Base-by-base conservation (phyloP, 176 grass and related monocot species). In the Alloteropsis semialata region DNA sequence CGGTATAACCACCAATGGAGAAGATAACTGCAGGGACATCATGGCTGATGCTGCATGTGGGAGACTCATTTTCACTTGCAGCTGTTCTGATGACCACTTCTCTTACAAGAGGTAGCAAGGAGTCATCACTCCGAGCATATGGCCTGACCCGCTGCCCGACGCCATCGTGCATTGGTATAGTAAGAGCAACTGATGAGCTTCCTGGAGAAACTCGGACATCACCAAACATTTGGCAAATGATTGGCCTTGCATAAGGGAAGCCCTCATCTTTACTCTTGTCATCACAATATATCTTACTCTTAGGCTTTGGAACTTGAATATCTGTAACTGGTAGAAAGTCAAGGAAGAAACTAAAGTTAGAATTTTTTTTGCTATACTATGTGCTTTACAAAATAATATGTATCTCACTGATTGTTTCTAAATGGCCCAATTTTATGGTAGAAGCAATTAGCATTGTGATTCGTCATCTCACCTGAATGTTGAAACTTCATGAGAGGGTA, bases 171-270 rank as follows among this genome's bases (percentile, higher is more conserved):
- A 33, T 37, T 22, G 81, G 74, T 3, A 36, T 82, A 5, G 58
- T 76, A 30, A 93, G 42, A 62, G 56, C 75, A 74, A 90, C 39
- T 27, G 86, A 90, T 46, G 88, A 90, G 3, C 56, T 88, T 53
- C 19, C 36, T 32, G 91, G 91, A 63, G 59, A 44, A 28, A 93
- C 80, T 69, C 77, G 67, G 34, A 90, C 80, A 44, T 88, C 88
- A 7, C 91, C 91, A 16, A 77, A 84, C 58, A 93, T 76, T 36
- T 90, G 65, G 71, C 91, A 93, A 54, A 90, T 72, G 18, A 67
- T 64, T 46, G 91, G 91, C 55, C 88, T 87, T 68, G 91, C 91
- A 41, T 93, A 93, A 65, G 91, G 91, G 70, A 93, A 93, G 18
- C 91, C 91, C 5, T 88, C 72, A 69, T 93, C 88, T 75, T 69